Evolutionary conservation across 176 grass and related monocot species (phyloP), one percentile per base, ranked within the genome.

Genomic region (Elymus sibiricus): DNA sequence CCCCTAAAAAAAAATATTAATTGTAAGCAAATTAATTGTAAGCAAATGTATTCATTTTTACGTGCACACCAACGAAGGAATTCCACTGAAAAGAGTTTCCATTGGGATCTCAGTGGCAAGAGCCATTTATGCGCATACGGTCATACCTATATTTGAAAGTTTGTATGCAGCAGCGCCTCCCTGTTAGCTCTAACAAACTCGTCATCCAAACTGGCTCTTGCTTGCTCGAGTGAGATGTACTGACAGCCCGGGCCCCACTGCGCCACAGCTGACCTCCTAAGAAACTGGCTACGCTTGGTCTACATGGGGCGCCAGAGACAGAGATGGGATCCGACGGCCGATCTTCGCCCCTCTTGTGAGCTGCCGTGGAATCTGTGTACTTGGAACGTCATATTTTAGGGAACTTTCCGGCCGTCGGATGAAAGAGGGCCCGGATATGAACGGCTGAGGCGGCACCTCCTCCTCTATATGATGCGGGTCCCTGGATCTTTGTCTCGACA

Each of bases 381-480:
- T 32, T 79, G 81, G 53, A 79, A 84, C 29, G 81, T 47, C 10
- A 71, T 31, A 79, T 6, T 7, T 59, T 39, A 53, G 7, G 1
- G 3, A 5, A 14, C 10, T 13, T 79, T 13, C 1, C 5, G 0
- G 15, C 22, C 81, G 15, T 88, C 70, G 6, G 87, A 84, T 84
- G 0, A 14, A 5, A n/a, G 51, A 11, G 14, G 1, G 13, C 7
- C 7, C 70, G 2, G 6, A 24, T 11, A 55, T 89, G 26, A 12
- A 89, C 56, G 66, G 81, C 25, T 43, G 16, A 38, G 22, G 31
- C 59, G 2, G 0, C 5, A 8, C 5, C 16, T 7, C 51, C 31
- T 3, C 44, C 29, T 47, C 56, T 84, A 79, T 88, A 84, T 72
- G 1, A n/a, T n/a, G n/a, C n/a, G n/a, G n/a, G n/a, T n/a, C n/a